Base-by-base conservation (phyloP, 441 rosid species). In the Populus hybrid region DNA sequence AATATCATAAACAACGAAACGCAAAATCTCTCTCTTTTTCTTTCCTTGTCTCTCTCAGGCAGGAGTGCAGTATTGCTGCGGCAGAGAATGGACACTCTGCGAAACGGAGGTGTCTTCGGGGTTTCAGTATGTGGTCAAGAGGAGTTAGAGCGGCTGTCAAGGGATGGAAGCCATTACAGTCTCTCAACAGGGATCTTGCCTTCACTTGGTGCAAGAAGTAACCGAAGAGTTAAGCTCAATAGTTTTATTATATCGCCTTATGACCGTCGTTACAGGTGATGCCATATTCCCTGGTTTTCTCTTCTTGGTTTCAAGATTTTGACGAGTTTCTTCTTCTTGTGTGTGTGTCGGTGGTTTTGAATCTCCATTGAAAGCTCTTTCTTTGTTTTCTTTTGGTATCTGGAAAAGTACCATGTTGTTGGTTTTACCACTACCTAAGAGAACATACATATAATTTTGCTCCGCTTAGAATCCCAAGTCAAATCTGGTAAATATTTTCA, bases 91-190 rank as follows among this genome's bases (percentile, higher is more conserved):
- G 87, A 79, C 65, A 67, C 73, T 71, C 70, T 66, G 10, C 70
- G 79, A 8, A 81, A 77, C 69, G 69, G 81, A 79, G 88, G 90
- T 10, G 69, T 78, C 63, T 83, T 85, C 32, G 71, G 78, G 34
- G 84, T 83, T 23, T 82, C 92, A 9, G 77, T 89, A 1, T 86
- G 95, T 40, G 93, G 93, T 3, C 82, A 84, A 70, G 91, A 92
- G 35, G 96, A 92, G 89, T 59, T 91, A 1, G 98, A 94, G 81
- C 95, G 89, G 83, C 66, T 94, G 21, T 96, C 99, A 0, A 86
- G 95, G 82, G 95, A 93, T 9, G 93, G 97, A 2, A 96, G 98
- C 80, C 97, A 93, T 61, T 96, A 93, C 79, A 96, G 98, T 81
- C 93, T 96, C 67, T 77, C 97, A 1, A 93, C 97, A 24, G 97